A percentile compares a stretch with the other conserved stretches of the same genome.
These are phyloP conservation scores for Viridothelium virens DNA, from an alignment of 495 filamentous ascomycete species.

Conservation along the genomic window DNA sequence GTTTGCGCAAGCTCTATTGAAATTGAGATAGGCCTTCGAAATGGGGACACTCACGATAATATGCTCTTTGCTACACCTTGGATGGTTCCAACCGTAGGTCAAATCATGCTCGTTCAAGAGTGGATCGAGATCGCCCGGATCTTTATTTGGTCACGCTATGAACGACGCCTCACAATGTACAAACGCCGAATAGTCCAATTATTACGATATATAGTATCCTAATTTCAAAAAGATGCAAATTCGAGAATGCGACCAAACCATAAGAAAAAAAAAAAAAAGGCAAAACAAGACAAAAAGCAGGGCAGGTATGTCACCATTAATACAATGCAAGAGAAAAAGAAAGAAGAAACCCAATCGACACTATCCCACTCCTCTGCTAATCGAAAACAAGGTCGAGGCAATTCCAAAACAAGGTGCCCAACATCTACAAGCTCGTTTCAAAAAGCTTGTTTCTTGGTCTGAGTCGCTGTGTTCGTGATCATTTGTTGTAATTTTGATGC, in stretches of 20 bases:
- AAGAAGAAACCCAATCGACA: neutral
- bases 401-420: neutral
- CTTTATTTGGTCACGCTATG: no score
- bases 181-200: constrained; percentile 4
- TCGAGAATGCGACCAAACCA: neutral
- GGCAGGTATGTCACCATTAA: constrained; percentile 14
- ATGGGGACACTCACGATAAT: no score
- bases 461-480: constrained; percentile 1
- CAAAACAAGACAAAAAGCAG: neutral
- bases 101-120: no score
- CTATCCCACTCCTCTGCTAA: neutral
- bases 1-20: no score
- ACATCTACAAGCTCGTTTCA: neutral
- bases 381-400: neutral
- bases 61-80: no score
- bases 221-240: neutral
- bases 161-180: neutral
- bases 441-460: neutral
- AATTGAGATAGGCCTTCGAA: no score
- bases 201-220: constrained; percentile 3
- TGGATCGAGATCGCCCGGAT: no score
- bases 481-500: neutral
- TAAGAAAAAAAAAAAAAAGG: neutral
- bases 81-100: no score
- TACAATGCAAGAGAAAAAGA: constrained; percentile 7